Evolutionary conservation across 106 monocot species (phyloP).

Genomic region (Dendrobium catenatum): DNA sequence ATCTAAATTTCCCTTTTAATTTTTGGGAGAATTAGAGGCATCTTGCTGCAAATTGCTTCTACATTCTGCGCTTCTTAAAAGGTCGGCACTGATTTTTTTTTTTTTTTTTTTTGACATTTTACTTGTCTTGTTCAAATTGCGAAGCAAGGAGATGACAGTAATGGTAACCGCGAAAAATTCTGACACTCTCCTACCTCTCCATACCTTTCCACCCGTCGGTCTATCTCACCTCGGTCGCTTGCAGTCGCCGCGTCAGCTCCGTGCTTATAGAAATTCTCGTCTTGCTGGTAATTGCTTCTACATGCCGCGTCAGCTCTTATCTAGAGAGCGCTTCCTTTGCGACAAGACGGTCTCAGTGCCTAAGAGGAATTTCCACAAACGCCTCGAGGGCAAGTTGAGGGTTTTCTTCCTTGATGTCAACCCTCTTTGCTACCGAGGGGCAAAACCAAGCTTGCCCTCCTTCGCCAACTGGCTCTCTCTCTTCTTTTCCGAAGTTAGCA

Average conservation of each 20-base stretch:
- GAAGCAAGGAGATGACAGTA: background rate
- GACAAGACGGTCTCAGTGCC: background rate
- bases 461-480: slow-evolving; percentile 72
- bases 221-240: background rate
- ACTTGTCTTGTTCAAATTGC: background rate
- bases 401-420: slow-evolving; percentile 90
- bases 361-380: slow-evolving; percentile 25
- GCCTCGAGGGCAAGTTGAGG: slow-evolving; percentile 17
- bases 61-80: too few relatives aligned
- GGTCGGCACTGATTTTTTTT: too few relatives aligned
- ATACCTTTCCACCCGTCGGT: background rate
- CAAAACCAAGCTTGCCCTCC: slow-evolving; percentile 47
- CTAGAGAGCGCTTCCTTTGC: background rate
- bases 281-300: too few relatives aligned
- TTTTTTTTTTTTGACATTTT: too few relatives aligned
- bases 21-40: too few relatives aligned
- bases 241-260: background rate
- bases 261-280: background rate
- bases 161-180: background rate
- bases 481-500: slow-evolving; percentile 77
- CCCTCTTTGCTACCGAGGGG: slow-evolving; percentile 68
- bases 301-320: background rate
- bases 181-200: background rate
- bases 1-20: too few relatives aligned
- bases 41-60: too few relatives aligned